Conservation (phyloP, 1,284 basidiomycete species). For the Coniophora puteana region DNA sequence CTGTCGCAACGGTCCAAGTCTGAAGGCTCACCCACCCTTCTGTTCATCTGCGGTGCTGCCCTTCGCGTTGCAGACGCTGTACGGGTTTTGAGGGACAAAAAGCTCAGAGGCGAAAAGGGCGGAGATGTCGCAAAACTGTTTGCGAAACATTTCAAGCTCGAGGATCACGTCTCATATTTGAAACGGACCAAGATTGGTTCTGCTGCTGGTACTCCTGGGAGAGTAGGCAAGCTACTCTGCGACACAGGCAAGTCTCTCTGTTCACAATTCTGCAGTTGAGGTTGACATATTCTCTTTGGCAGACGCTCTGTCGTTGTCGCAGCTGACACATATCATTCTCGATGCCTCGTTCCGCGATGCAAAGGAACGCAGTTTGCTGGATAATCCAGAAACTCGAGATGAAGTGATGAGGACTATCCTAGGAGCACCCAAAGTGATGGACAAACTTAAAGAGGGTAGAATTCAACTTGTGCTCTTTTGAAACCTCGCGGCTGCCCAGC, state of each 20-base stretch:
- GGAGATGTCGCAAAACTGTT: conserved; percentile 85
- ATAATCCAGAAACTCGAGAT: conserved; percentile 78
- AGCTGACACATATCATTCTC: conserved; percentile 78
- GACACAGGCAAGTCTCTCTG: conserved; percentile 72
- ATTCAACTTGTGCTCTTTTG: conserved; percentile 76
- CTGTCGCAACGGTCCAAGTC: conserved; percentile 69
- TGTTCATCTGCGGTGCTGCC: conserved; percentile 76
- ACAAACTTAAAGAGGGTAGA: conserved; percentile 65
- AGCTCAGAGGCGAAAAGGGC: conserved; percentile 69
- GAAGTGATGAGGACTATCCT: conserved; percentile 77
- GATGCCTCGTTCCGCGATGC: conserved; percentile 68
- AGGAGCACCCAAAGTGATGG: conserved; percentile 54
- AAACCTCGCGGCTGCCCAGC: conserved; percentile 6
- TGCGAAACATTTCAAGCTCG: conserved; percentile 81
- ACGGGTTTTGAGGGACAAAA: conserved; percentile 63
- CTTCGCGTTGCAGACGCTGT: conserved; percentile 77
- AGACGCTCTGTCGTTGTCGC: conserved; percentile 70
- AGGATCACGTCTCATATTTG: conserved; percentile 75
- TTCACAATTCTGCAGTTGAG: not conserved
- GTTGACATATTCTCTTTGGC: conserved; percentile 9
- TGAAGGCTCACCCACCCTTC: conserved; percentile 72
- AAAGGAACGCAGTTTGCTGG: conserved; percentile 71
- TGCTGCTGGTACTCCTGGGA: conserved; percentile 79
- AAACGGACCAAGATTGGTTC: conserved; percentile 71
- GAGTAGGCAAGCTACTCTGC: conserved; percentile 75